phyloP scores from a whole-genome alignment of 257 asterid genomes.

The Nicotiana obtusifolia region DNA sequence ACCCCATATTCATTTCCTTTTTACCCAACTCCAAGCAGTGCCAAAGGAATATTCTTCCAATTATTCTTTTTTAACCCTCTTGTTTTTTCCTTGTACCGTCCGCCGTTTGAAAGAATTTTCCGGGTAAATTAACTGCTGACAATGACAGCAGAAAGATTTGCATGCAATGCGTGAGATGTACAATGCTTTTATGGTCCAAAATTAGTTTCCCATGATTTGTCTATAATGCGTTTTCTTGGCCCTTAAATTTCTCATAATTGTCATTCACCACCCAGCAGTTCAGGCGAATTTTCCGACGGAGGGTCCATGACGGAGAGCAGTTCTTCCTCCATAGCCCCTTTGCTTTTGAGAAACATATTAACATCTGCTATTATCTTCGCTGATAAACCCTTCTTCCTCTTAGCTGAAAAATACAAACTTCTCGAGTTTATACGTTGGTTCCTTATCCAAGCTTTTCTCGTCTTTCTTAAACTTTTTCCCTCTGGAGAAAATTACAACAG shows the following conservation, averaged over 20 bases:
- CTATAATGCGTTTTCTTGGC: neutral
- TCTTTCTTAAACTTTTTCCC: constrained; percentile 47
- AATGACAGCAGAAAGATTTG: neutral
- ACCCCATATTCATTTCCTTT: neutral
- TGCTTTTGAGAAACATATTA: constrained; percentile 45
- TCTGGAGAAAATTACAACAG: constrained; percentile 7
- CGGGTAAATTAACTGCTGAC: neutral
- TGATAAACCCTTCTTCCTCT: constrained; percentile 37
- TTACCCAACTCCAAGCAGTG: neutral
- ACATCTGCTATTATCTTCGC: constrained; percentile 40
- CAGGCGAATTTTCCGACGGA: constrained; percentile 28
- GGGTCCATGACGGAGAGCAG: neutral
- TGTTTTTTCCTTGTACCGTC: neutral
- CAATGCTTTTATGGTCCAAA: neutral
- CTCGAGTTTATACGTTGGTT: constrained; percentile 35
- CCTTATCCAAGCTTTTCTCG: constrained; percentile 44
- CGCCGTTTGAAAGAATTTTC: neutral
- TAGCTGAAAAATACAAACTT: constrained; percentile 34
- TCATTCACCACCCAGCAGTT: neutral
- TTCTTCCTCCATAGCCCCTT: constrained; percentile 37
- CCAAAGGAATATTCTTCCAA: neutral
- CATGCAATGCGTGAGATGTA: neutral
- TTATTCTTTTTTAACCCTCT: neutral
- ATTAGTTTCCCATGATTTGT: neutral
- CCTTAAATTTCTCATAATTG: neutral